Base-by-base conservation (phyloP, 1,139 yeast species). In the Saccharomycopsis crataegensis region DNA sequence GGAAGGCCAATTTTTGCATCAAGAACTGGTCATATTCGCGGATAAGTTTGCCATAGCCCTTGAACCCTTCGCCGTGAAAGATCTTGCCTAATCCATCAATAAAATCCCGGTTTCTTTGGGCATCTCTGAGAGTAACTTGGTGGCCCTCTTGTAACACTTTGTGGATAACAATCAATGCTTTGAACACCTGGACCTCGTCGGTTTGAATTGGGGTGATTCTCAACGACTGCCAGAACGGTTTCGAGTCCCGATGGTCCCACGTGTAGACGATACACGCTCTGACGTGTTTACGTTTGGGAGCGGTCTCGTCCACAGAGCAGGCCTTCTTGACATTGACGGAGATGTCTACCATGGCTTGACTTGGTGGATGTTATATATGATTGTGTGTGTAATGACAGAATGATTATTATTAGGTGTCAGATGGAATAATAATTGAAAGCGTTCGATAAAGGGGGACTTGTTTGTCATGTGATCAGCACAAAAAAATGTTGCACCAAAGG, bases 101-200 rank as follows among this genome's bases (percentile, higher is more conserved):
- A 86, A 87, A 84, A 50, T 75, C 77, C 52, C 75, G 68, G 65
- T 90, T 90, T 58, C 83, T 77, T 65, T 83, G 87, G 1, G 90
- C 97, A 63, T 90, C 97, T 55, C 81, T 78, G 63, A 93, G 73
- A 8, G 89, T 83, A 44, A 88, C 78, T 14, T 93, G 91, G 65
- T 93, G 98, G 8, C 99, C 99, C 67, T 93, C 99, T 67, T 93
- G 98, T 28, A 91, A 72, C n/a, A 93, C 95, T 66, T 91, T 91
- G 65, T 93, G 98, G 53, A 90, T 78, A 63, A 88, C 78, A 55
- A 91, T 87, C 65, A 93, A 73, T n/a, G 95, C 85, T 66, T 93
- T 93, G 72, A 90, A 91, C 59, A 87, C 70, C 67, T 86, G 96
- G 32, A 90, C 77, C 62, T 89, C 96, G 62, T 86, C 93, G 54